Evolutionary conservation across 306 rosid species (phyloP).

Genomic region (Sicyos baderoa): DNA sequence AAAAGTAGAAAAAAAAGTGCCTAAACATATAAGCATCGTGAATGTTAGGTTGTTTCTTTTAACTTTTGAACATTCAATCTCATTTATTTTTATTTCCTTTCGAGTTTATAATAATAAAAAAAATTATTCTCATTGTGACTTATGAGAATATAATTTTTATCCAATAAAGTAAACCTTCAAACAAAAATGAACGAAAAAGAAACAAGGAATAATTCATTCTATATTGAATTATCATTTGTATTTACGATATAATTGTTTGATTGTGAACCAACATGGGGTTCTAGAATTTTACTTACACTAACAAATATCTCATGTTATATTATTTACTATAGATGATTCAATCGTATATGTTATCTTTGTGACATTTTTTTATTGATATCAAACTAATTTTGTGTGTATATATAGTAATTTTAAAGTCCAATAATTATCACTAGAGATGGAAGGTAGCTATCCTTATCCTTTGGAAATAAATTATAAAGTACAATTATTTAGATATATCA

Average conservation of each 20-base stretch:
- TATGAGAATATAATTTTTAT: not conserved
- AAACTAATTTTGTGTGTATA: not conserved
- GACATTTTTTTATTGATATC: too few species aligned
- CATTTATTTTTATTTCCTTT: not conserved
- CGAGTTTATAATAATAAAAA: too few species aligned
- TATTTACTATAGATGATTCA: too few species aligned
- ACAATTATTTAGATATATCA: not conserved
- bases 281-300: not conserved
- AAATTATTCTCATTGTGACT: not conserved
- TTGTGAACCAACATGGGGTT: too few species aligned
- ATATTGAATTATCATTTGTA: not conserved
- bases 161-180: not conserved
- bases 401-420: not conserved
- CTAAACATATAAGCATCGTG: not conserved
- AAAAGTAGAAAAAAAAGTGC: not conserved
- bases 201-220: too few species aligned
- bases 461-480: not conserved
- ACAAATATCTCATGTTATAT: not conserved
- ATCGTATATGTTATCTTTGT: too few species aligned
- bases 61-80: not conserved
- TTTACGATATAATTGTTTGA: too few species aligned
- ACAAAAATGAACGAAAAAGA: not conserved
- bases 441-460: constrained; percentile 4
- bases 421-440: not conserved
- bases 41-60: not conserved